Base-by-base conservation (phyloP, 345 rosid species). In the Odontarrhena argentea region DNA sequence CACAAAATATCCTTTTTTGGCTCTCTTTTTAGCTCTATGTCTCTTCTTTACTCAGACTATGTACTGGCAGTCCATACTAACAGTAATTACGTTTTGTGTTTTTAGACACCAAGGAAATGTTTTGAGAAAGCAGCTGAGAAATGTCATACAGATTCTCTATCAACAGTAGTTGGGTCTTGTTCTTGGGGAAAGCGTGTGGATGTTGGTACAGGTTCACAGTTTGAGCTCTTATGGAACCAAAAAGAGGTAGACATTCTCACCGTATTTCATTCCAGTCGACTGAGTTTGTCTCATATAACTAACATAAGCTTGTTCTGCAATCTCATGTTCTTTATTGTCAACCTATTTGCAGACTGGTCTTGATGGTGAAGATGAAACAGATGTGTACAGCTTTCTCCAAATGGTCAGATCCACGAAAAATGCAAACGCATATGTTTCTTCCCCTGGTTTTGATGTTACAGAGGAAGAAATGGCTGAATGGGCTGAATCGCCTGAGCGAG, bases 81-180 rank as follows among this genome's bases (percentile, higher is more conserved):
- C 47, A 55, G 5, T 24, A 28, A 22, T 41, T 47, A 34, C 57
- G 25, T 62, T 12, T 58, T 69, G 35, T 49, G 58, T 9, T 42
- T 47, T 60, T 76, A 94, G 99, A 77, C 88, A 3, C 97, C 97
- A 14, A 82, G 83, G 76, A 91, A 57, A 80, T 88, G 96, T 72
- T 94, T 94, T 69, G 96, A 94, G 79, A 84, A 77, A 76, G 99
- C 99, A 46, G 90, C 99, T 36, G 96, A 83, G 76, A 94, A 91
- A 71, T 83, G 91, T 72, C 86, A 88, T 43, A 60, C 63, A 35
- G 97, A 94, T 81, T 56, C 86, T 52, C 76, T 91, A 54, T 79
- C 96, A 45, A 91, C 95, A 47, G 73, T 88, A 1, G 99, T 91
- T 77, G 96, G 96, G 2, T 85, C 99, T 56, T 88, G 96, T 76